phyloP scores from a whole-genome alignment of 805 yeast genomes.

The Cyberlindnera samutprakarnensis region DNA sequence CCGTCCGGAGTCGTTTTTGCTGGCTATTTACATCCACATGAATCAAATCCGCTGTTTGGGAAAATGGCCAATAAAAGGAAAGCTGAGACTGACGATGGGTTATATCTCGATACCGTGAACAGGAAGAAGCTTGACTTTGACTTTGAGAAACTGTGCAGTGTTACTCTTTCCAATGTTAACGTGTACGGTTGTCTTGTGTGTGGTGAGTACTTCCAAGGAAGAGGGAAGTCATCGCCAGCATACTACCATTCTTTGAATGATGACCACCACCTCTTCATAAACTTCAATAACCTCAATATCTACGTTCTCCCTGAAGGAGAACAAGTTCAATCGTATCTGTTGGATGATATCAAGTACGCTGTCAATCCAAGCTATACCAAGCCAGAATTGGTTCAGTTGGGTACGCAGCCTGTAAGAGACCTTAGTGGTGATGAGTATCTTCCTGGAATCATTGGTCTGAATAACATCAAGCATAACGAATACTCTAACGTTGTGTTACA shows the following conservation, averaged over 20 bases:
- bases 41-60: too few relatives aligned
- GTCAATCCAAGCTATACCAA: conserved; percentile 44
- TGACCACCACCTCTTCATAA: conserved; percentile 57
- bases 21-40: too few relatives aligned
- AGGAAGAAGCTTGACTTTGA: conserved; percentile 51
- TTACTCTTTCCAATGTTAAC: conserved; percentile 51
- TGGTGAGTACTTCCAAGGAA: conserved; percentile 67
- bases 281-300: conserved; percentile 39
- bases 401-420: conserved; percentile 27
- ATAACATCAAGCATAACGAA: conserved; percentile 42
- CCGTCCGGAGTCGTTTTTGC: too few relatives aligned
- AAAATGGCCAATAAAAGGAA: not conserved
- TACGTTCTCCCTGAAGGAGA: conserved; percentile 60
- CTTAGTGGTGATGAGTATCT: conserved; percentile 37
- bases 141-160: conserved; percentile 56
- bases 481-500: conserved; percentile 54
- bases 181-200: conserved; percentile 69
- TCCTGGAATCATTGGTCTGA: conserved; percentile 64
- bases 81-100: not conserved
- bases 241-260: conserved; percentile 57
- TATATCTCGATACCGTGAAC: conserved; percentile 24
- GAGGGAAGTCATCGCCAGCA: conserved; percentile 57
- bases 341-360: conserved; percentile 45
- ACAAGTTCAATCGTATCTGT: conserved; percentile 30
- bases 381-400: conserved; percentile 17